Evolutionary conservation across 371 early-diverging fungal species (phyloP).

Genomic region (Mortierella sp.): DNA sequence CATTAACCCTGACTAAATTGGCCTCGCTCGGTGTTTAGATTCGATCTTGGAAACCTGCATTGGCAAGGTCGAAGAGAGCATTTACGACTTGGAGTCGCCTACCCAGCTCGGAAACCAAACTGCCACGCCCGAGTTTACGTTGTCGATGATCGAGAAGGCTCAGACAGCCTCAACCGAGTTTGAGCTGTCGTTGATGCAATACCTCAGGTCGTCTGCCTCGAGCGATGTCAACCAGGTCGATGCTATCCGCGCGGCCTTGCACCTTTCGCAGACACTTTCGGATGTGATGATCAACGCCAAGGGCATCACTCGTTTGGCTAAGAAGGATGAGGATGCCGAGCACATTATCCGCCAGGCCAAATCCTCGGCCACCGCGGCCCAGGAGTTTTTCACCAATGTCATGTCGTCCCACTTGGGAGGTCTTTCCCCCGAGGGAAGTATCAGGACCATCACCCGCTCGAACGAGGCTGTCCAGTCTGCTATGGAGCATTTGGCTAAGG

Average conservation of each 20-base stretch:
- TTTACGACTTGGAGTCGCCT: slow-evolving; percentile 88
- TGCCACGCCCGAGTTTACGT: slow-evolving; percentile 92
- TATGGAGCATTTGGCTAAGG: slow-evolving; percentile 77
- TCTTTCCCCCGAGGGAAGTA: slow-evolving; percentile 78
- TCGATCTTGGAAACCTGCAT: slow-evolving; percentile 91
- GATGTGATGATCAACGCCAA: slow-evolving; percentile 90
- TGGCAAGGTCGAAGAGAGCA: slow-evolving; percentile 87
- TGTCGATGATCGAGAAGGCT: slow-evolving; percentile 92
- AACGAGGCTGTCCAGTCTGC: slow-evolving; percentile 84
- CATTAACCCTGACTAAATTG: background rate
- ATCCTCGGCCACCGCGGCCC: slow-evolving; percentile 73
- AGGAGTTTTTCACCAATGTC: slow-evolving; percentile 88
- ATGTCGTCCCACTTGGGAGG: slow-evolving; percentile 84
- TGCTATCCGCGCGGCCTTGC: slow-evolving; percentile 87
- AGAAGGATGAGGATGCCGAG: slow-evolving; percentile 85
- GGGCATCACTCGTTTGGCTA: slow-evolving; percentile 89
- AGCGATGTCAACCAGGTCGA: slow-evolving; percentile 82
- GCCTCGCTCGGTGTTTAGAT: slow-evolving; percentile 63
- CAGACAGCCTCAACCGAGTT: slow-evolving; percentile 87
- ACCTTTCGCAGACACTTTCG: slow-evolving; percentile 86
- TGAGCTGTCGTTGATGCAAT: slow-evolving; percentile 79
- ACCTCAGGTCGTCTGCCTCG: slow-evolving; percentile 78
- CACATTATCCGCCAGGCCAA: slow-evolving; percentile 82
- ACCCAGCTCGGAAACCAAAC: slow-evolving; percentile 88
- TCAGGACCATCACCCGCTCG: slow-evolving; percentile 79